phyloP scores from a whole-genome alignment of 495 filamentous ascomycete species.

The Neurospora tetrasperma region DNA sequence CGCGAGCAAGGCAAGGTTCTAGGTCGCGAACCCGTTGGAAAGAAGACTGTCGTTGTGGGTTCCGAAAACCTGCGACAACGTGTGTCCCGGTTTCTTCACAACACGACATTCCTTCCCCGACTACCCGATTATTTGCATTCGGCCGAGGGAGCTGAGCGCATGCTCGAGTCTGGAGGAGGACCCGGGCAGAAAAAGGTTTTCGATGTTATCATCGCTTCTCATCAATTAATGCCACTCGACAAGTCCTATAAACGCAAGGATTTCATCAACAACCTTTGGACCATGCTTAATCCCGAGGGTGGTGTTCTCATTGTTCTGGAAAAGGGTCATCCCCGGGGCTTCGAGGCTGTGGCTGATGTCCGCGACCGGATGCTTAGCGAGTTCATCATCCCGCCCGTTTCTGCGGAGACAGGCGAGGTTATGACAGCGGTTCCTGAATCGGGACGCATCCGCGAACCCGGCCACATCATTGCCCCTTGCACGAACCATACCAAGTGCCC shows the following conservation, averaged over 20 bases:
- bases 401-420: conserved; percentile 23
- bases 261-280: conserved; percentile 79
- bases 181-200: conserved; percentile 60
- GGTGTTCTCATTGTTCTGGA: conserved; percentile 83
- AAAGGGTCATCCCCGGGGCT: conserved; percentile 84
- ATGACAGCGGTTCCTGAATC: conserved; percentile 17
- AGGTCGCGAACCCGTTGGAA: conserved; percentile 30
- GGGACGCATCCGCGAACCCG: conserved; percentile 43
- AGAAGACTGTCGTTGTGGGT: conserved; percentile 42
- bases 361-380: conserved; percentile 66
- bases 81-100: conserved; percentile 63
- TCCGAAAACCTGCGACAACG: conserved; percentile 55
- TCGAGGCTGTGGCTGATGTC: conserved; percentile 81
- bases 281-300: conserved; percentile 69
- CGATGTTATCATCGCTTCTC: conserved; percentile 83
- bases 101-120: conserved; percentile 86
- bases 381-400: conserved; percentile 58
- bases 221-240: conserved; percentile 60
- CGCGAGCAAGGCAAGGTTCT: conserved; percentile 36
- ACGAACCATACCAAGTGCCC: conserved; percentile 85
- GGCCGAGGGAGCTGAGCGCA: conserved; percentile 27
- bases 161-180: conserved; percentile 28
- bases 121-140: conserved; percentile 82
- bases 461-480: conserved; percentile 93
- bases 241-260: conserved; percentile 67